Evolutionary conservation across 352 stramenopile genomes (phyloP).

Genomic region (Phytophthora quininea): DNA sequence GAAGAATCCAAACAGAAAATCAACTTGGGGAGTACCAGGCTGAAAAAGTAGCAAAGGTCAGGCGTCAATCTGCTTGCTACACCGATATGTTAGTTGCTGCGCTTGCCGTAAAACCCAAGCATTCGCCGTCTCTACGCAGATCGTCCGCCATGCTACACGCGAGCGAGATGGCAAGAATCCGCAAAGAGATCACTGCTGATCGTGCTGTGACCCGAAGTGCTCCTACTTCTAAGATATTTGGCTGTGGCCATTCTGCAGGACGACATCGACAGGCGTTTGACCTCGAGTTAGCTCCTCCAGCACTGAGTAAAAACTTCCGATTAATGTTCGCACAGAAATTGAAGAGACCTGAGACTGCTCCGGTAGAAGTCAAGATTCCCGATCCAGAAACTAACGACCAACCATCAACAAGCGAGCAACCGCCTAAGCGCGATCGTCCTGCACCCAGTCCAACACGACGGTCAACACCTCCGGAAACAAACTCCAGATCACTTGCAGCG

Average conservation of each 20-base stretch:
- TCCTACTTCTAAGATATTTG: conserved; percentile 2
- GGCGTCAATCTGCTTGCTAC: conserved; percentile 41
- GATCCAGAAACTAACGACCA: not conserved
- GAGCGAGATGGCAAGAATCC: not conserved
- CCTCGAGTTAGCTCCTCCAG: conserved; percentile 18
- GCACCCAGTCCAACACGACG: conserved; percentile 13
- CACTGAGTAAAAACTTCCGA: conserved; percentile 24
- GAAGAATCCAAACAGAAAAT: conserved; percentile 42
- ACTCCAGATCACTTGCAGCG: conserved; percentile 26
- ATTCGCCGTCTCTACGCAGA: conserved; percentile 1
- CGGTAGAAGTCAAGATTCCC: not conserved
- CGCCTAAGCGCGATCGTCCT: conserved; percentile 10
- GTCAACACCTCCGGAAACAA: conserved; percentile 23
- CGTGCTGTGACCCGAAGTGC: conserved; percentile 7
- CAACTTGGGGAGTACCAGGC: conserved; percentile 47
- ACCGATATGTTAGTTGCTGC: conserved; percentile 35
- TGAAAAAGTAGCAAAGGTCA: conserved; percentile 37
- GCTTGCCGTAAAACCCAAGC: conserved; percentile 24
- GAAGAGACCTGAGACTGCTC: conserved; percentile 10
- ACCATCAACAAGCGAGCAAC: not conserved
- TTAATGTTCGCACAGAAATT: conserved; percentile 24
- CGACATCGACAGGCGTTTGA: conserved; percentile 28
- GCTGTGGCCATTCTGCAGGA: conserved; percentile 20
- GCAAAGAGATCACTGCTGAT: not conserved
- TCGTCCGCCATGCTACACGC: not conserved